Evolutionary conservation across 2,329 filamentous ascomycete genomes (phyloP).

Genomic region (Microdochium trichocladiopsis): DNA sequence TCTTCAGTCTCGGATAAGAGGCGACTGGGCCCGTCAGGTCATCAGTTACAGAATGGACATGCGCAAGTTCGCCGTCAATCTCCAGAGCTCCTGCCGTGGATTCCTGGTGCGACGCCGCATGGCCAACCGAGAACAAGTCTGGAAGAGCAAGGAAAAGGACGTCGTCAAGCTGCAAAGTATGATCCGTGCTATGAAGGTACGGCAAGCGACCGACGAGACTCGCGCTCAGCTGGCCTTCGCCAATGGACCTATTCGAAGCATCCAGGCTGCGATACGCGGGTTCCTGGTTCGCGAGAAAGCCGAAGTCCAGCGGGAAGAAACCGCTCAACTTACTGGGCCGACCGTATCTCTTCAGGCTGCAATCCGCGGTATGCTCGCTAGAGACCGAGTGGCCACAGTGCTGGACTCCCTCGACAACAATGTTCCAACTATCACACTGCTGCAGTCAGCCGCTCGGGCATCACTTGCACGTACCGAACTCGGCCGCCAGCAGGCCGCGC

Average conservation of each 20-base stretch:
- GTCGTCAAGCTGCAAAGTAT: constrained; percentile 78
- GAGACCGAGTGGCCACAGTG: constrained; percentile 41
- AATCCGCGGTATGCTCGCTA: constrained; percentile 58
- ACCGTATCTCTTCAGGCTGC: constrained; percentile 58
- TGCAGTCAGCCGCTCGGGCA: constrained; percentile 64
- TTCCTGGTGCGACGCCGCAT: constrained; percentile 62
- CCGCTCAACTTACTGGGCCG: constrained; percentile 40
- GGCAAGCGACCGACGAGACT: constrained; percentile 48
- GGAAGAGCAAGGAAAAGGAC: constrained; percentile 63
- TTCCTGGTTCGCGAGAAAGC: constrained; percentile 56
- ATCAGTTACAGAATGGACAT: constrained; percentile 76
- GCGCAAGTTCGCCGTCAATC: constrained; percentile 67
- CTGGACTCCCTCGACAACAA: constrained; percentile 43
- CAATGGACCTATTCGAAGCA: constrained; percentile 55
- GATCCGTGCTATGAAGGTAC: constrained; percentile 61
- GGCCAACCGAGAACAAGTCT: constrained; percentile 56
- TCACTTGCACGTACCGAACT: constrained; percentile 50
- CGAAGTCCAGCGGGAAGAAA: constrained; percentile 47
- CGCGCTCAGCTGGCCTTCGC: constrained; percentile 54
- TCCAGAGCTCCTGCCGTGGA: constrained; percentile 72
- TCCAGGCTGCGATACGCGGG: constrained; percentile 61
- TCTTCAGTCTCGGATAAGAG: constrained; percentile 79
- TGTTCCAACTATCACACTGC: constrained; percentile 38
- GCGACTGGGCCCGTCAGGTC: constrained; percentile 80
- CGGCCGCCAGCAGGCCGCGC: constrained; percentile 38